Evolutionary conservation across 345 rosid species (phyloP), one percentile per base, ranked within the genome.

Genomic region (Eucalyptus cloeziana): DNA sequence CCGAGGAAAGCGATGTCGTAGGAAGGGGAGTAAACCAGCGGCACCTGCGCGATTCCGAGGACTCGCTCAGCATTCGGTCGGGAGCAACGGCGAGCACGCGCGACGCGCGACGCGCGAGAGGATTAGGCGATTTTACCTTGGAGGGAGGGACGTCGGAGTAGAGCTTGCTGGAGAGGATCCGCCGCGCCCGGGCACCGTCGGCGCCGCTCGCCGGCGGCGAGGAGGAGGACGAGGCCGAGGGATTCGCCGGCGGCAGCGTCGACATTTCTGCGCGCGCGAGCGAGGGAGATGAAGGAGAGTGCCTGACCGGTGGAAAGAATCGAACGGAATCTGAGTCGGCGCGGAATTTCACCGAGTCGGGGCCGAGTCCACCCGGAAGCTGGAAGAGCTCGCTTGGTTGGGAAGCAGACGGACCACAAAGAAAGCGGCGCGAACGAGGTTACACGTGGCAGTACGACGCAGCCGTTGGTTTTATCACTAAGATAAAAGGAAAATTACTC

Each of bases 121-220:
- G 24, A 71, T 40, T 0, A 76, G 30, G 27, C 27, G 8, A 13
- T 27, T 30, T 47, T 87, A 94, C 99, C 97, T 95, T 96, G 81
- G 94, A 92, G 47, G 51, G 81, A 85, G 95, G 93, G 49, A 94
- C 90, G 56, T 95, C 92, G 90, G 94, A 89, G 92, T 96, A 96
- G 91, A 97, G 98, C 91, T 96, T 97, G 92, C 96, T 96, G 83
- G 96, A 92, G 56, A 93, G 93, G 40, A 97, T 95, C 43, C 97
- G 94, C 4, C 90, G 93, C 19, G 91, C 94, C 5, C 96, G 95
- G 89, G 93, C 93, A 86, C 96, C 91, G 64, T 91, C 97, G 7
- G 93, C 87, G 60, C 95, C 94, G 4, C 88, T 86, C 21, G 88
- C 58, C 16, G 94, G 89, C 21, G 94, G 87, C 45, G 96, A 54